phyloP scores from a whole-genome alignment of 441 rosid genomes.

The Daphne laureola region DNA sequence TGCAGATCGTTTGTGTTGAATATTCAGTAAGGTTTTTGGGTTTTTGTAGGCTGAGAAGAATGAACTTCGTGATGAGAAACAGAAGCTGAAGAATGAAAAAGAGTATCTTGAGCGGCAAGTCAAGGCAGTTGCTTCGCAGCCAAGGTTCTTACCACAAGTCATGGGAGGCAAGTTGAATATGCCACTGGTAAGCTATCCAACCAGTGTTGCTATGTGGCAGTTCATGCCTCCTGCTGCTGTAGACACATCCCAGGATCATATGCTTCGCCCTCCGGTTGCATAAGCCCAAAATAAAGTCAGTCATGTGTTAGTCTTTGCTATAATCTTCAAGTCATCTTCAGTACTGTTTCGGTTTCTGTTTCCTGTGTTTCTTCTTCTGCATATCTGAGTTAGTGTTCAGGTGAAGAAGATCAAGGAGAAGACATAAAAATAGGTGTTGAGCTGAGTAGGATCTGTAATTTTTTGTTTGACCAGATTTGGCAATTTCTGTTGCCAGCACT shows the following conservation, averaged over 20 bases:
- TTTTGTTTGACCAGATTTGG: conserved; percentile 6
- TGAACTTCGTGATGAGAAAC: conserved; percentile 69
- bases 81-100: conserved; percentile 65
- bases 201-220: conserved; percentile 45
- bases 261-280: conserved; percentile 45
- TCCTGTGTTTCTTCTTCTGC: neutral
- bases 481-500: conserved; percentile 7
- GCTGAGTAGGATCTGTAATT: conserved; percentile 6
- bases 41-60: conserved; percentile 55
- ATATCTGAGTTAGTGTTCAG: neutral
- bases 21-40: conserved; percentile 5
- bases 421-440: neutral
- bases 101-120: conserved; percentile 59
- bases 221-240: conserved; percentile 46
- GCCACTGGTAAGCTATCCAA: conserved; percentile 41
- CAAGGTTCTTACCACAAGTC: conserved; percentile 29
- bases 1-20: neutral
- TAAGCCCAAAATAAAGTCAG: conserved; percentile 18
- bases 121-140: conserved; percentile 36
- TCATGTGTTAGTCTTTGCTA: conserved; percentile 7
- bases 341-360: neutral
- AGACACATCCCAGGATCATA: conserved; percentile 49
- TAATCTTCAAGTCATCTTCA: conserved; percentile 7
- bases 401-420: conserved; percentile 6
- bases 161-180: conserved; percentile 37